These are phyloP conservation scores for Borovskyia barvae DNA, from an alignment of 208 protist genomes.

Conservation along the genomic window DNA sequence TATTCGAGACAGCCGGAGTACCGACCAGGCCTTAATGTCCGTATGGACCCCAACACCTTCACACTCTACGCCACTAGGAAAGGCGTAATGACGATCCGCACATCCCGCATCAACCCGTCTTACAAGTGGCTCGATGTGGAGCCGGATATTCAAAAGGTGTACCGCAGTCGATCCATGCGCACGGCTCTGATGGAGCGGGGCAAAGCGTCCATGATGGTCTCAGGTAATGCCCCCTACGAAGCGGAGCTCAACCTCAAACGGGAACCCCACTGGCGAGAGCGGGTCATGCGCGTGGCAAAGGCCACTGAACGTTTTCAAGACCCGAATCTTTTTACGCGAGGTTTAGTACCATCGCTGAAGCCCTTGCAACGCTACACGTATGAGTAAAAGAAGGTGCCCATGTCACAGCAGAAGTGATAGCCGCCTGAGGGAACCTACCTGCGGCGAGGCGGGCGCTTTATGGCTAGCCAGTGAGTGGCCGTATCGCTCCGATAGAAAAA, in stretches of 20 bases:
- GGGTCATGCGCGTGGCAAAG: conserved; percentile 43
- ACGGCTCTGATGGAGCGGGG: conserved; percentile 37
- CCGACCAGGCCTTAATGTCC: conserved; percentile 66
- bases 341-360: conserved; percentile 38
- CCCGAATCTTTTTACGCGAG: conserved; percentile 70
- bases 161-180: conserved; percentile 58
- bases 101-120: conserved; percentile 58
- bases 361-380: conserved; percentile 64
- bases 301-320: conserved; percentile 70
- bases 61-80: conserved; percentile 80
- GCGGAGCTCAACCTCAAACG: conserved; percentile 39
- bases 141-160: conserved; percentile 85
- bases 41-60: conserved; percentile 81
- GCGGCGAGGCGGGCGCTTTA: too few relatives aligned
- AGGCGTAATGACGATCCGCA: conserved; percentile 75
- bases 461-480: too few relatives aligned
- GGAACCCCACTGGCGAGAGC: conserved; percentile 69
- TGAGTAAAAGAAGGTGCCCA: conserved; percentile 26
- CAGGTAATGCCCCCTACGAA: conserved; percentile 43
- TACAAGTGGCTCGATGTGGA: conserved; percentile 88
- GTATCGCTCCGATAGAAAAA: too few relatives aligned
- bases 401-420: too few relatives aligned
- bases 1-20: conserved; percentile 77
- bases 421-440: too few relatives aligned
- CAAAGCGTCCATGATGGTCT: conserved; percentile 44